Evolutionary conservation across 2,329 filamentous ascomycete genomes (phyloP).

Genomic region (Hymenoscyphus fructigenus): DNA sequence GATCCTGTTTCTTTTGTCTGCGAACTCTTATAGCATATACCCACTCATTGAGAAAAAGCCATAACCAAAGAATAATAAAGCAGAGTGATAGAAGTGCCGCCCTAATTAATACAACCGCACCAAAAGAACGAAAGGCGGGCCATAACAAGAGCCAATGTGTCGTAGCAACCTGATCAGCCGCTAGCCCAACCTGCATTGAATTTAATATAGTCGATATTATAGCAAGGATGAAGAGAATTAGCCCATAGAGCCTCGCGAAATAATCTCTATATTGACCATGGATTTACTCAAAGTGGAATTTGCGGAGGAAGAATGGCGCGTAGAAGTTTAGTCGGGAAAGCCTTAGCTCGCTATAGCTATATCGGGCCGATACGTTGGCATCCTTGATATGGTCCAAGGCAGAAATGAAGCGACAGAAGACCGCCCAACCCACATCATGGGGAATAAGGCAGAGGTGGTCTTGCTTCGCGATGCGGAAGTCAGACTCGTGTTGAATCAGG

Average conservation of each 20-base stretch:
- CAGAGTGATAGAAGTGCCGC: constrained; percentile 2
- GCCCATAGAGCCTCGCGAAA: constrained; percentile 16
- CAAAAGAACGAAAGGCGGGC: background rate
- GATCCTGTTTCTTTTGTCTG: background rate
- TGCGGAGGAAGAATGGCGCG: constrained; percentile 10
- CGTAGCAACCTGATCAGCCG: constrained; percentile 6
- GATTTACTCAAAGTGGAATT: constrained; percentile 6
- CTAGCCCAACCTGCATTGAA: constrained; percentile 16
- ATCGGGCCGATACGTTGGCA: constrained; percentile 31
- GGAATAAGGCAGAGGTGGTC: constrained; percentile 22
- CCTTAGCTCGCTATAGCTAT: constrained; percentile 37
- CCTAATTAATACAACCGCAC: background rate
- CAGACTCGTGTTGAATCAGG: constrained; percentile 37
- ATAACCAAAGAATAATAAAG: background rate
- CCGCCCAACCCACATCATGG: background rate
- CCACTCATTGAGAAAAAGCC: constrained; percentile 1
- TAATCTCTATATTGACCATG: constrained; percentile 14
- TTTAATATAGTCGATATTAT: constrained; percentile 9
- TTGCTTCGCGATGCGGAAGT: constrained; percentile 37
- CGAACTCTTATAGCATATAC: constrained; percentile 1
- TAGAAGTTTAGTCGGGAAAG: constrained; percentile 25
- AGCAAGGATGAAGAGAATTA: constrained; percentile 12
- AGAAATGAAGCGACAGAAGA: constrained; percentile 19
- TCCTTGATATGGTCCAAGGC: constrained; percentile 18
- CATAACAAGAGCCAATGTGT: background rate